Base-by-base conservation (phyloP, 2,329 filamentous ascomycete species). In the Penicillium sp. region DNA sequence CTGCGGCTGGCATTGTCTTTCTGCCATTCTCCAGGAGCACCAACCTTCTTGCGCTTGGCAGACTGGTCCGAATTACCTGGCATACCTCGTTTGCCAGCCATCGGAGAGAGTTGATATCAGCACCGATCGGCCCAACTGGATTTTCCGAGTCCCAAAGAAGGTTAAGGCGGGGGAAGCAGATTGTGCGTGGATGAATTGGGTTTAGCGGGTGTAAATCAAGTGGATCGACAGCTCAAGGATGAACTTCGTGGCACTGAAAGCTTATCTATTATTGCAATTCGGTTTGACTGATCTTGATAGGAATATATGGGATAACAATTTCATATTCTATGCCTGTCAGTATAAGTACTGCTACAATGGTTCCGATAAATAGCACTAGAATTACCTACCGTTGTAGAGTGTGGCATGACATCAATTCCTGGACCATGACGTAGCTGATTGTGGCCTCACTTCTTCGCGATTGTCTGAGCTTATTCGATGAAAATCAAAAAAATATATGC, bases 11-110 rank as follows among this genome's bases (percentile, higher is more conserved):
- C 18, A 9, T 9, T 22, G 18, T 5, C 18, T 22, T 5, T 5
- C 5, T 9, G 9, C 18, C 9, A 5, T 9, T 22, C 18, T 22
- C 9, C 5, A 6, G 18, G 20, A 26, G 18, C 17, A 39, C 54
- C 27, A 28, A 64, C 62, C 57, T 62, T 65, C 49, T 54, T 53
- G 39, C 50, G 60, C 50, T 63, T 64, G 26, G 52, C 46, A 23
- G 53, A 51, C 30, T 49, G 50, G 32, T 42, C 44, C 22, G 50
- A 45, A 22, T 43, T 39, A 32, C 44, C 51, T 12, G 59, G 42
- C 57, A 63, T 62, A 29, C 45, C 45, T 54, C 61, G 49, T 44
- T 64, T 64, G 17, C 41, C 50, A 28, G 55, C 47, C 56, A 61
- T 61, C 32, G 26, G n/a, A 31, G 15, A 42, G n/a, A 23, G 9